Conservation (phyloP, 805 yeast species). For the Starmerella vaccinii region DNA sequence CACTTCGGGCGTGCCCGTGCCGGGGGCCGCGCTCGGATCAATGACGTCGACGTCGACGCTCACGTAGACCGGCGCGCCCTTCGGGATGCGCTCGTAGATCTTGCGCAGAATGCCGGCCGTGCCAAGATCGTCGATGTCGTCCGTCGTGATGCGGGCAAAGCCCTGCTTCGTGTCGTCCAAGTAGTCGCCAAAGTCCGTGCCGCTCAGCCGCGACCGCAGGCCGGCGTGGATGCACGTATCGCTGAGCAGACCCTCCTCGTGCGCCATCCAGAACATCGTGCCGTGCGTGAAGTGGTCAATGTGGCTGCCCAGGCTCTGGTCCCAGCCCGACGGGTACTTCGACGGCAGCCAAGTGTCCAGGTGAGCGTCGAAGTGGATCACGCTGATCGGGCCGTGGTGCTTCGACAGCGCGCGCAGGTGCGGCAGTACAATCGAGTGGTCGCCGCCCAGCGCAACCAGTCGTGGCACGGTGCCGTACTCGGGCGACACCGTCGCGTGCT, state of each 20-base stretch:
- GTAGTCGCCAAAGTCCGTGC: slow-evolving; percentile 49
- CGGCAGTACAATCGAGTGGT: slow-evolving; percentile 66
- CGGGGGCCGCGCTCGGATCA: slow-evolving; percentile 67
- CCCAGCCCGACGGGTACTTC: slow-evolving; percentile 69
- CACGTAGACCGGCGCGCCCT: slow-evolving; percentile 54
- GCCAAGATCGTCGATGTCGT: slow-evolving; percentile 63
- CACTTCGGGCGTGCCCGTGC: slow-evolving; percentile 69
- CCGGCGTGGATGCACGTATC: slow-evolving; percentile 65
- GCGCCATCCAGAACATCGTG: slow-evolving; percentile 76
- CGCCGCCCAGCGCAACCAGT: slow-evolving; percentile 69
- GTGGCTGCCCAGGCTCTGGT: slow-evolving; percentile 36
- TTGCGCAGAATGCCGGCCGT: slow-evolving; percentile 46
- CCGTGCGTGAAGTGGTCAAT: slow-evolving; percentile 66
- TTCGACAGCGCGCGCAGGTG: slow-evolving; percentile 55
- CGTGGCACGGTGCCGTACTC: slow-evolving; percentile 40
- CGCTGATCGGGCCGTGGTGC: slow-evolving; percentile 56
- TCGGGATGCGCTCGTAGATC: slow-evolving; percentile 48
- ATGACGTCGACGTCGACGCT: slow-evolving; percentile 67
- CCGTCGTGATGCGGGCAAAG: slow-evolving; percentile 59
- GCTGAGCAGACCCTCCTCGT: slow-evolving; percentile 52
- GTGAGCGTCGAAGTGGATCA: slow-evolving; percentile 78
- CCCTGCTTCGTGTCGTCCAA: slow-evolving; percentile 58
- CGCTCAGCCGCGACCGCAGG: slow-evolving; percentile 60
- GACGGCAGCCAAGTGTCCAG: slow-evolving; percentile 77
- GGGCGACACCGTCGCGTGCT: slow-evolving; percentile 27